Conservation (phyloP, 78 protist species). For the Dictyostelium brefeldianum region DNA sequence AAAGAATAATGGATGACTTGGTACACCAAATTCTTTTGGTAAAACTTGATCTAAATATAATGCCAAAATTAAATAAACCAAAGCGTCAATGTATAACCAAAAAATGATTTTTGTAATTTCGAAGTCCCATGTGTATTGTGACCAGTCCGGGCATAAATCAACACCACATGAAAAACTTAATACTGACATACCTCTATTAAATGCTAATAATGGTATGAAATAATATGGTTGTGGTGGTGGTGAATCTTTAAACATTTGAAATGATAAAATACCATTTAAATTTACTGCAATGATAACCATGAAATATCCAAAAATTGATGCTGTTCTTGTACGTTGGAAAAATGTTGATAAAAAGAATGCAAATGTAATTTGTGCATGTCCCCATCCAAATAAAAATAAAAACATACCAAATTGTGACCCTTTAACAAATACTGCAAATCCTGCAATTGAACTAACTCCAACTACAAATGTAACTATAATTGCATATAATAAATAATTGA, state of each 20-base stretch:
- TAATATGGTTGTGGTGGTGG: constrained; percentile 30
- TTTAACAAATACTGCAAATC: constrained; percentile 37
- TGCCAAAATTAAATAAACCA: constrained; percentile 74
- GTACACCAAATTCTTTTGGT: constrained; percentile 85
- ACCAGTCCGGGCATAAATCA: constrained; percentile 44
- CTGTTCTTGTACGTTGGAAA: constrained; percentile 58
- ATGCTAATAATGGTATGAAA: constrained; percentile 80
- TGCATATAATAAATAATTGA: constrained; percentile 53
- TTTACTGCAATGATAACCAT: constrained; percentile 79
- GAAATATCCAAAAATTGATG: constrained; percentile 77
- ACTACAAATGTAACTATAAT: constrained; percentile 42
- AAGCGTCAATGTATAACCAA: constrained; percentile 73
- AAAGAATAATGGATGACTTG: constrained; percentile 78
- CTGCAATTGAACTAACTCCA: constrained; percentile 33
- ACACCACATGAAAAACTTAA: constrained; percentile 67
- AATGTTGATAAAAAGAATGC: constrained; percentile 77
- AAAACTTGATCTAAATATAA: constrained; percentile 87
- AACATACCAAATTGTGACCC: constrained; percentile 53
- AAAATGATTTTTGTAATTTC: constrained; percentile 46
- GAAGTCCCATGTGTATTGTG: constrained; percentile 38
- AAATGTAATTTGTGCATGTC: constrained; percentile 64
- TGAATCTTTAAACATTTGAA: neutral
- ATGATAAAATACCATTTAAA: constrained; percentile 41
- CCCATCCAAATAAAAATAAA: constrained; percentile 81
- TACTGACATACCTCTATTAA: constrained; percentile 67